Evolutionary conservation across 1,139 yeast species (phyloP), one percentile per base, ranked within the genome.

Genomic region (Candida labiduridarum): DNA sequence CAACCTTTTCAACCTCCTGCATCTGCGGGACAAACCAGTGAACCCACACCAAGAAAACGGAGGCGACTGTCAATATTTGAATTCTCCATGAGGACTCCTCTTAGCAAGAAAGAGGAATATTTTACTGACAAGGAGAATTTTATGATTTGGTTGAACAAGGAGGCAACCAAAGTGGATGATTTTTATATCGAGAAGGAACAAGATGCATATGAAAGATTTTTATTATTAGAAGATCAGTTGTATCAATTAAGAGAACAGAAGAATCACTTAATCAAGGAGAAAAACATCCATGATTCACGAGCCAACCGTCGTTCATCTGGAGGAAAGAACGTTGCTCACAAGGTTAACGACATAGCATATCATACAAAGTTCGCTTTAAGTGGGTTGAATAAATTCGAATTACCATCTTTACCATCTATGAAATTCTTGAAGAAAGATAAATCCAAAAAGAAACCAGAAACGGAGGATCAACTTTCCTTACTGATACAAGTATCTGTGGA

Each of bases 191-290:
- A 78, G 41, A 83, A 78, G 58, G 95, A 88, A 59, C 73, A 74
- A 31, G 86, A 83, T 40, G 83, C 80, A 0, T 76, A 83, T 44
- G 82, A 82, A 50, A 71, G 92, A 53, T 85, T 80, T 57, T 67
- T 83, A 14, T 63, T 85, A 9, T 63, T 89, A 19, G 88, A 87
- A 58, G 88, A 83, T 56, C 96, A 89, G 63, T 64, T 89, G 44
- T 78, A 78, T 54, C 85, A 83, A 54, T 63, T 89, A 52, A 73
- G 82, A 49, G 84, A 82, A 44, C 92, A 87, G 57, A 76, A 74
- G 49, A 46, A 53, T 1, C 52, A 54, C 14, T 45, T 60, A 11
- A 44, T 62, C 44, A 50, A 53, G 48, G 52, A 58, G 41, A 51
- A 61, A 49, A 46, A 56, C 50, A 51, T 36, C 18, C 59, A 57